Conservation (phyloP, 208 protist genomes). For the Crithidia brevicula region DNA sequence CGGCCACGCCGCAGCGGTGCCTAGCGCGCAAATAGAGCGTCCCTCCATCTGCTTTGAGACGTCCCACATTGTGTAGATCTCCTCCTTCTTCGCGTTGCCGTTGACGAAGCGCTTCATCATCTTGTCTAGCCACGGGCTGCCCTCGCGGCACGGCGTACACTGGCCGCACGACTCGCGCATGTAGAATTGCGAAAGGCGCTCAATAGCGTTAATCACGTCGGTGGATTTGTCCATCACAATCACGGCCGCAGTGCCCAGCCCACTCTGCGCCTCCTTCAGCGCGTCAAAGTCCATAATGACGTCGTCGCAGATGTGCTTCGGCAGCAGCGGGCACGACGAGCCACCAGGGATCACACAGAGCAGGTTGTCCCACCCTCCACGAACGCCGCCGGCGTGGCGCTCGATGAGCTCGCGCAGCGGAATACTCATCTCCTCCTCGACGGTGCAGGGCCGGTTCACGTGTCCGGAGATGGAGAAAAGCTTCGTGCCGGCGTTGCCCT, state of each 20-base stretch:
- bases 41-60: constrained; percentile 98
- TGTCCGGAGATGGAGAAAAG: constrained; percentile 98
- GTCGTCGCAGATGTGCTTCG: constrained; percentile 94
- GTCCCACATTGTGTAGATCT: constrained; percentile 98
- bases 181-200: constrained; percentile 97
- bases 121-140: constrained; percentile 95
- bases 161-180: constrained; percentile 98
- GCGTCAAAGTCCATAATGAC: constrained; percentile 99
- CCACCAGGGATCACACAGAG: constrained; percentile 97
- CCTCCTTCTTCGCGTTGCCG: constrained; percentile 96
- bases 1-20: constrained; percentile 98
- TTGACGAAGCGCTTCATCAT: constrained; percentile 97
- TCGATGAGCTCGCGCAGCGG: constrained; percentile 97
- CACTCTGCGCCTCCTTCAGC: constrained; percentile 92
- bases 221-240: constrained; percentile 99
- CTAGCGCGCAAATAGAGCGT: constrained; percentile 99
- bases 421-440: constrained; percentile 99
- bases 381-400: constrained; percentile 96
- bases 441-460: constrained; percentile 98
- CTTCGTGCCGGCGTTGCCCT: constrained; percentile 98
- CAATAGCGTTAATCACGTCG: constrained; percentile 97
- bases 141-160: constrained; percentile 99
- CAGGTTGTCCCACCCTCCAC: constrained; percentile 99
- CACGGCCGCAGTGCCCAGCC: constrained; percentile 98
- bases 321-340: constrained; percentile 96